Percentiles rank a stretch among this genome's conserved stretches.
phyloP scores from a whole-genome alignment of 345 rosid species.

The Salix arbutifolia region DNA sequence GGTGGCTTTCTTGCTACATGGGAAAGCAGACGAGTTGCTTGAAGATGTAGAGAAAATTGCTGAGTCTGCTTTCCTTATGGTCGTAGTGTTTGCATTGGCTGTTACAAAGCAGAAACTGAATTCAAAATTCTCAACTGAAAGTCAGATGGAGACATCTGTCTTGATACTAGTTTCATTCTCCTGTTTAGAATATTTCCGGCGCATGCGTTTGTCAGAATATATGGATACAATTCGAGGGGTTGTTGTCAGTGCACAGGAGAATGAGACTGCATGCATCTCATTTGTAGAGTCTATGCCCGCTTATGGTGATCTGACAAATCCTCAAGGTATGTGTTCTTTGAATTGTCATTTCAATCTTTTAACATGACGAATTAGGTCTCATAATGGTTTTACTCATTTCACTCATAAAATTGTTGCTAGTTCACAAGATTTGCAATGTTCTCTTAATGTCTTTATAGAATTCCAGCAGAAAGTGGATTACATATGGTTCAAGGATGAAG shows the following conservation, averaged over 20 bases:
- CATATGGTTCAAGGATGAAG: conserved; percentile 79
- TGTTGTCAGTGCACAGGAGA: conserved; percentile 70
- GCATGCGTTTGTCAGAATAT: conserved; percentile 81
- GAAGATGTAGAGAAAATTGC: conserved; percentile 72
- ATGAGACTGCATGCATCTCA: conserved; percentile 55
- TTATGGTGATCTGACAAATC: conserved; percentile 59
- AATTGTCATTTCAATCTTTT: neutral
- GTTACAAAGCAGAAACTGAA: conserved; percentile 65
- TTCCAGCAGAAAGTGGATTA: conserved; percentile 45
- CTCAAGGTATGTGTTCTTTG: conserved; percentile 48
- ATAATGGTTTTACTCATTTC: neutral
- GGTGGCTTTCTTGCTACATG: conserved; percentile 58
- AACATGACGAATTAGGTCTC: neutral
- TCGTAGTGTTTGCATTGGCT: conserved; percentile 67
- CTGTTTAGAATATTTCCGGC: conserved; percentile 79
- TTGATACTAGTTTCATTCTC: conserved; percentile 67
- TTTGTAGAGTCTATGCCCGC: conserved; percentile 78
- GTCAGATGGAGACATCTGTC: conserved; percentile 63
- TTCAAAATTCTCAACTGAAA: conserved; percentile 44
- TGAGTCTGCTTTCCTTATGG: conserved; percentile 90
- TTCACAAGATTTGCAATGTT: conserved; percentile 9
- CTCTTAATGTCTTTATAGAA: conserved; percentile 20
- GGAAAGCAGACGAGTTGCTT: conserved; percentile 49
- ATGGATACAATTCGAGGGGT: conserved; percentile 76
- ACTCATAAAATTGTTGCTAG: conserved; percentile 1